Evolutionary conservation across 2,329 filamentous ascomycete genomes (phyloP), one percentile per base, ranked within the genome.

Genomic region (Coniochaeta sp.): DNA sequence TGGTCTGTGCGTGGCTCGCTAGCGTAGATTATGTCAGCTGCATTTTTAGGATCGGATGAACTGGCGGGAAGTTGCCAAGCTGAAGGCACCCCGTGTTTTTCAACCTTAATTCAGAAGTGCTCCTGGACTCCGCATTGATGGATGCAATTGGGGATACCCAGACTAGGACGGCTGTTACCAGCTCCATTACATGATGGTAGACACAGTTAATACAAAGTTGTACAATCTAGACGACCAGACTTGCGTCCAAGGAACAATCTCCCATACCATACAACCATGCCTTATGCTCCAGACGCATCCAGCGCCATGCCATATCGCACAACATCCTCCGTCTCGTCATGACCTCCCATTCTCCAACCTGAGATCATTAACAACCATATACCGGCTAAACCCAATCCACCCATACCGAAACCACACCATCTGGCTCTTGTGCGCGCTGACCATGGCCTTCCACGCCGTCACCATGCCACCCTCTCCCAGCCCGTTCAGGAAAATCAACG

Each of bases 341-440:
- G n/a, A n/a, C n/a, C 64, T 61, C 16, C 67, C 61, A 53, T 69
- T 70, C 57, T 79, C 77, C 28, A 81, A 65, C 63, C 75, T 79
- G 69, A 99, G 65, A 66, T 97, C 91, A 69, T 99, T 99, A 28
- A 97, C 80, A 52, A 91, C 80, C 94, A 99, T 97, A 71, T 97
- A 99, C 55, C 94, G 78, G 62, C 91, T 94, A 52, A 96, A 66
- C 0, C 82, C 78, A 64, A 99, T 96, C 91, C 91, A 99, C 3
- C 91, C 89, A 81, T 91, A 97, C 7, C 94, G 82, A 65, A 97
- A 99, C 94, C 94, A 99, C 32, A 89, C 82, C 94, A 99, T 99
- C 77, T 99, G 94, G 68, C 91, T 96, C 71, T 83, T 77, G 73
- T 99, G 94, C 26, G 89, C 92, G 51, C 79, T 77, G 1, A 88